Evolutionary conservation across 495 filamentous ascomycete species (phyloP).

Genomic region (Aspergillus hancockii): DNA sequence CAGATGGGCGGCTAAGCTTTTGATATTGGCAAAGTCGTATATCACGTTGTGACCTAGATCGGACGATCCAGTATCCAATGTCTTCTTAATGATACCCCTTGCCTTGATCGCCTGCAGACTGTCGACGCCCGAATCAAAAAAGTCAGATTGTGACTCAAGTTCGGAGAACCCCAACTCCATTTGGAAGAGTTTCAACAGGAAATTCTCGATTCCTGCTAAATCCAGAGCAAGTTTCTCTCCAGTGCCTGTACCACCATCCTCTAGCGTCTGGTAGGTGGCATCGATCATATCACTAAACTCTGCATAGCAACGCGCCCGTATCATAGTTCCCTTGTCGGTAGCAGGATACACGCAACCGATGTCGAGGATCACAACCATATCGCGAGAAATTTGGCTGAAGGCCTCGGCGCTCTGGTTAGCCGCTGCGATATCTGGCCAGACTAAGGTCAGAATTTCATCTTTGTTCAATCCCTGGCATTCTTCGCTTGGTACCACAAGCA

Average conservation of each 20-base stretch:
- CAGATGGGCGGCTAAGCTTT: slow-evolving; percentile 32
- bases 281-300: slow-evolving; percentile 45
- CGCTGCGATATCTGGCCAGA: slow-evolving; percentile 43
- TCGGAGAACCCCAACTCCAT: slow-evolving; percentile 25
- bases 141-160: slow-evolving; percentile 35
- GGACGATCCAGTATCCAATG: slow-evolving; percentile 34
- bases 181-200: slow-evolving; percentile 28
- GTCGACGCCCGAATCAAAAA: slow-evolving; percentile 56
- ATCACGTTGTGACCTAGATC: slow-evolving; percentile 44
- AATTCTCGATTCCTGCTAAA: slow-evolving; percentile 23
- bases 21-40: slow-evolving; percentile 44
- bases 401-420: slow-evolving; percentile 39
- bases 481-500: slow-evolving; percentile 44
- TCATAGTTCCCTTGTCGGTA: slow-evolving; percentile 51
- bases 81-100: slow-evolving; percentile 39
- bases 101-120: slow-evolving; percentile 55
- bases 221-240: slow-evolving; percentile 20
- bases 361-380: slow-evolving; percentile 45
- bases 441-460: slow-evolving; percentile 38
- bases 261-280: slow-evolving; percentile 30
- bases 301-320: slow-evolving; percentile 44
- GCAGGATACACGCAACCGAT: slow-evolving; percentile 39
- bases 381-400: slow-evolving; percentile 46
- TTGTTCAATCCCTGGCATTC: slow-evolving; percentile 25
- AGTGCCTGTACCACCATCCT: neutral